Evolutionary conservation across 2,329 filamentous ascomycete species (phyloP).

Genomic region (Sporothrix euskadiensis): DNA sequence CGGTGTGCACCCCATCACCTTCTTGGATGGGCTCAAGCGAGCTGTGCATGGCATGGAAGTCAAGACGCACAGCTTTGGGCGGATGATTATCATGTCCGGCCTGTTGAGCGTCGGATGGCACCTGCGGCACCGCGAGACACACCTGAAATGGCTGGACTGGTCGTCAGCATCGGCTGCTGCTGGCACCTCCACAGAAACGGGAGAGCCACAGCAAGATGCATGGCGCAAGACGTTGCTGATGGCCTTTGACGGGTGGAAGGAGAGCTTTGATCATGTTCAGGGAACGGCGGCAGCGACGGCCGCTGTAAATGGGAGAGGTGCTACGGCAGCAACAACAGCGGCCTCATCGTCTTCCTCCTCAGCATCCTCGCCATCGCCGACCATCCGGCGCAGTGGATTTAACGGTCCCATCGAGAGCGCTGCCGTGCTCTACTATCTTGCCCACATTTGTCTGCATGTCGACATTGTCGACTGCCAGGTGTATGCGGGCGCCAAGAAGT

Average conservation of each 20-base stretch:
- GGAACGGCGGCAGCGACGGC: slow-evolving; percentile 36
- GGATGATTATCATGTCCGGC: slow-evolving; percentile 87
- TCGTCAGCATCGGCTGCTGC: slow-evolving; percentile 55
- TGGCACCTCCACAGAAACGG: neutral
- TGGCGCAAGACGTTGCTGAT: slow-evolving; percentile 76
- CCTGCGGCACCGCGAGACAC: slow-evolving; percentile 81
- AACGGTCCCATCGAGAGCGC: slow-evolving; percentile 73
- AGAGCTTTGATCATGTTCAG: slow-evolving; percentile 74
- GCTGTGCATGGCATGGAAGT: slow-evolving; percentile 80
- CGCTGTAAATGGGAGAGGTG: neutral
- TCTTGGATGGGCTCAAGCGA: slow-evolving; percentile 80
- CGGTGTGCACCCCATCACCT: slow-evolving; percentile 75
- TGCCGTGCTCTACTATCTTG: slow-evolving; percentile 79
- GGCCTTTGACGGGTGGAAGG: slow-evolving; percentile 85
- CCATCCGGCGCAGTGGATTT: slow-evolving; percentile 50
- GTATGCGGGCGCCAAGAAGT: slow-evolving; percentile 74
- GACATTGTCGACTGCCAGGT: slow-evolving; percentile 90
- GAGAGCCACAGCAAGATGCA: slow-evolving; percentile 55
- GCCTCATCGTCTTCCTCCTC: neutral
- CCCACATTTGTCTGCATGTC: slow-evolving; percentile 85
- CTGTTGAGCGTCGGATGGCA: slow-evolving; percentile 91
- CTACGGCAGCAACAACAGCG: neutral
- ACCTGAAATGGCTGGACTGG: slow-evolving; percentile 76
- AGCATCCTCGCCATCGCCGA: slow-evolving; percentile 36
- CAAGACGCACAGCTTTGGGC: slow-evolving; percentile 81